These are phyloP conservation scores for Infundibulicybe gibba DNA, from an alignment of 768 basidiomycete species.

Conservation along the genomic window DNA sequence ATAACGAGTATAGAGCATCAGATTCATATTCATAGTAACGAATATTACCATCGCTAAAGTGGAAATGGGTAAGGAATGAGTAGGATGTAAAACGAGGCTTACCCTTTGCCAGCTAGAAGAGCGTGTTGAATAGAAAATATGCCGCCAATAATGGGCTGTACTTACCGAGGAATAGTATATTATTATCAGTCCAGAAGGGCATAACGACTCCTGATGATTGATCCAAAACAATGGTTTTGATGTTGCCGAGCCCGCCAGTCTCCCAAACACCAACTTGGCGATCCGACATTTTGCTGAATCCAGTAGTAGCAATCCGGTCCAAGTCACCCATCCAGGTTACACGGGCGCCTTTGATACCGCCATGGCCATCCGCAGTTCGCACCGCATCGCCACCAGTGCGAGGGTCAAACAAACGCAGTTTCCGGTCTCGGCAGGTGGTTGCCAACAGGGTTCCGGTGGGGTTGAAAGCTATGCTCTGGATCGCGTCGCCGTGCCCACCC, in stretches of 20 bases:
- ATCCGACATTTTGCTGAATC: slow-evolving; percentile 96
- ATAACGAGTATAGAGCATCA: slow-evolving; percentile 70
- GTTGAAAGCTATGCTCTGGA: slow-evolving; percentile 85
- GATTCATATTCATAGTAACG: slow-evolving; percentile 96
- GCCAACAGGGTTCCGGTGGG: slow-evolving; percentile 75
- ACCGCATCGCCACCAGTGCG: slow-evolving; percentile 80
- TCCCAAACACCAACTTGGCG: slow-evolving; percentile 92
- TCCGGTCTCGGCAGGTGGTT: slow-evolving; percentile 91
- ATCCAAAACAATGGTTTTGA: slow-evolving; percentile 81
- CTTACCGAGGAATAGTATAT: slow-evolving; percentile 79
- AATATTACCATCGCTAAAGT: slow-evolving; percentile 85
- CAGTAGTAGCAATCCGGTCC: slow-evolving; percentile 90
- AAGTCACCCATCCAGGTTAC: slow-evolving; percentile 89
- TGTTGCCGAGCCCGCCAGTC: slow-evolving; percentile 63
- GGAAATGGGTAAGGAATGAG: not conserved
- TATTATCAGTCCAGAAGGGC: slow-evolving; percentile 98
- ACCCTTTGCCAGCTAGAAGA: slow-evolving; percentile 82
- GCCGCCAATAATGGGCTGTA: slow-evolving; percentile 3
- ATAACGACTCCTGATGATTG: slow-evolving; percentile 92
- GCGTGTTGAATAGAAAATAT: slow-evolving; percentile 2
- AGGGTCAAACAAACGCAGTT: slow-evolving; percentile 90
- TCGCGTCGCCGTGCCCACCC: slow-evolving; percentile 78
- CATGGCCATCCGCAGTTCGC: slow-evolving; percentile 80
- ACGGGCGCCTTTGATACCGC: slow-evolving; percentile 89
- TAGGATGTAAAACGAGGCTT: slow-evolving; percentile 11